phyloP scores from a whole-genome alignment of 1,284 basidiomycete species.

The Naganishia cerealis region DNA sequence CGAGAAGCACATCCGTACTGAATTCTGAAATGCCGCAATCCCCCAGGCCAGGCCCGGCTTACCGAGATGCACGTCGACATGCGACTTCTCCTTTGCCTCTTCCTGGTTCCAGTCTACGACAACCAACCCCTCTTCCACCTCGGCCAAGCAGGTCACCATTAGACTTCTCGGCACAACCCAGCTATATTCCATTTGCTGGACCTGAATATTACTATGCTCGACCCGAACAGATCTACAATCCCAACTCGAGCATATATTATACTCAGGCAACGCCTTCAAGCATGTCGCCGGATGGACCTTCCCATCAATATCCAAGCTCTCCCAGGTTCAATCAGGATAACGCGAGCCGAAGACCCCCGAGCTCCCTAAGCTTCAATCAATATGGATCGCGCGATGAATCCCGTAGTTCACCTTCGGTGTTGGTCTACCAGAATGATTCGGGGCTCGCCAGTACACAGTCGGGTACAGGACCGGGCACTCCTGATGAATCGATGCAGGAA shows the following conservation, averaged over 20 bases:
- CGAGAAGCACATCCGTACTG: too few species aligned
- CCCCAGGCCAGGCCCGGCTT: background rate
- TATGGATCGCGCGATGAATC: background rate
- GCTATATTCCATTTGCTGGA: background rate
- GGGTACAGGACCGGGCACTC: background rate
- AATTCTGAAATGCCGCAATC: conserved; percentile 9
- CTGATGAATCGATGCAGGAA: background rate
- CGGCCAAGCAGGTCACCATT: background rate
- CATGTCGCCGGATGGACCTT: background rate
- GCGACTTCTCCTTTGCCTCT: conserved; percentile 10
- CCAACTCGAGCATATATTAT: background rate
- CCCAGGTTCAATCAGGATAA: background rate
- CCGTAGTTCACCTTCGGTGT: background rate
- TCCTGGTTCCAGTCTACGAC: background rate
- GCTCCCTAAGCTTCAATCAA: conserved; percentile 1
- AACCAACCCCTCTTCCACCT: background rate
- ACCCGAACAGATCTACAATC: background rate
- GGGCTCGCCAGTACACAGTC: background rate
- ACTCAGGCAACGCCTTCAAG: background rate
- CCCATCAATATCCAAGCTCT: background rate
- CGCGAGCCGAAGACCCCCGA: background rate
- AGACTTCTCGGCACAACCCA: background rate
- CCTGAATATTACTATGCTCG: background rate
- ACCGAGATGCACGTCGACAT: conserved; percentile 4
- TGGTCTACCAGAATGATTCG: background rate